These are phyloP conservation scores for Ustilago loliicola DNA, from an alignment of 1,284 basidiomycete genomes.

Conservation along the genomic window DNA sequence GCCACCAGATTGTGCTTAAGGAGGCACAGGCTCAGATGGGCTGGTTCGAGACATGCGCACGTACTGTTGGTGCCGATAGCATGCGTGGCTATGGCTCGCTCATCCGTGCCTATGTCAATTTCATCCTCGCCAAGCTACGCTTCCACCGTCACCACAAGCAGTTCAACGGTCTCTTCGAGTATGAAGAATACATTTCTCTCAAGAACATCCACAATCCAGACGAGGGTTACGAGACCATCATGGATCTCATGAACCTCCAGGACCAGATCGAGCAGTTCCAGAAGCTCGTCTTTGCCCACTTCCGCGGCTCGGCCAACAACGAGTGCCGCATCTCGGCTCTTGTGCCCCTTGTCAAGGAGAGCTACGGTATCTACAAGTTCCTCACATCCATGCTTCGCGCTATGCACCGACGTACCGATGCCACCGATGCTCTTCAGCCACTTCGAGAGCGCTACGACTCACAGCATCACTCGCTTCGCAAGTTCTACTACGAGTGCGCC, in stretches of 20 bases:
- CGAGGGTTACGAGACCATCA: constrained; percentile 70
- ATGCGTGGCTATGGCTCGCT: constrained; percentile 66
- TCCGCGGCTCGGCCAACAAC: constrained; percentile 65
- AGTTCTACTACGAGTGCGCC: constrained; percentile 70
- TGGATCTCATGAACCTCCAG: constrained; percentile 70
- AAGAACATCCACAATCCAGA: constrained; percentile 71
- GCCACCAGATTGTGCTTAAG: constrained; percentile 65
- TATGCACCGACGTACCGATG: constrained; percentile 70
- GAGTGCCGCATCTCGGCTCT: constrained; percentile 70
- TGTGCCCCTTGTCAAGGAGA: constrained; percentile 70
- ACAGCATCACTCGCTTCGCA: constrained; percentile 68
- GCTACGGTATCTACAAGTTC: constrained; percentile 71
- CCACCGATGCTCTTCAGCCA: constrained; percentile 68
- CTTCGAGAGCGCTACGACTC: constrained; percentile 67
- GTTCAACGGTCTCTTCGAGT: constrained; percentile 70
- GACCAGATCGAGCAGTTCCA: constrained; percentile 70
- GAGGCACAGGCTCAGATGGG: constrained; percentile 69
- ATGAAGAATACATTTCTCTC: constrained; percentile 70
- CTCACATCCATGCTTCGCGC: constrained; percentile 70
- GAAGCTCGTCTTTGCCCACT: constrained; percentile 69
- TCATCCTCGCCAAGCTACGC: constrained; percentile 69
- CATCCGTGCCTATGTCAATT: constrained; percentile 68
- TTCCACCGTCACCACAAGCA: constrained; percentile 70
- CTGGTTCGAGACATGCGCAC: constrained; percentile 69
- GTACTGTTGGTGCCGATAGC: constrained; percentile 63